Evolutionary conservation across 139 green algal species (phyloP).

Genomic region (Chlamydomonas sphaeroides): DNA sequence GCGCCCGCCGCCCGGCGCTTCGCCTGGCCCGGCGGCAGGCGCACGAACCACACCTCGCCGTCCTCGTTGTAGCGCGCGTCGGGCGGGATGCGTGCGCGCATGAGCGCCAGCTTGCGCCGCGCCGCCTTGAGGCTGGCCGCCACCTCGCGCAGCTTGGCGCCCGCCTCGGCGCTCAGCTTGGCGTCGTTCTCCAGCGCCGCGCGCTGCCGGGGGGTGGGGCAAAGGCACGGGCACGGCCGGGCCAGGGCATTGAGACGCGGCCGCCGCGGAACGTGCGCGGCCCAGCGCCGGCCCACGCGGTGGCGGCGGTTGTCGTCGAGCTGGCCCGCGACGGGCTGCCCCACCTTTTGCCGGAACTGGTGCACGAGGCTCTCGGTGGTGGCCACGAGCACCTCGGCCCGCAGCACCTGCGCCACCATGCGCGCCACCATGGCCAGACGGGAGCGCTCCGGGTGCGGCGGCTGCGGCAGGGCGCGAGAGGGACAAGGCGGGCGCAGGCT

Average conservation of each 20-base stretch:
- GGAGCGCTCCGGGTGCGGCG: not conserved
- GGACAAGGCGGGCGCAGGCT: too few relatives aligned
- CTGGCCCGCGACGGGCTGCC: not conserved
- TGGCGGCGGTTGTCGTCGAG: not conserved
- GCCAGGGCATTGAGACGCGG: too few relatives aligned
- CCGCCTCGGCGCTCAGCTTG: not conserved
- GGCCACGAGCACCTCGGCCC: slow-evolving; percentile 30
- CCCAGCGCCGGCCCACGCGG: too few relatives aligned
- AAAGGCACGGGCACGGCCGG: too few relatives aligned
- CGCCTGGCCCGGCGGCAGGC: not conserved
- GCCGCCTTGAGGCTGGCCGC: slow-evolving; percentile 7
- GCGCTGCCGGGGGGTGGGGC: slow-evolving; percentile 4
- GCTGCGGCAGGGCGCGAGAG: too few relatives aligned
- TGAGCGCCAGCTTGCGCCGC: slow-evolving; percentile 26
- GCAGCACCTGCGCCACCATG: slow-evolving; percentile 21
- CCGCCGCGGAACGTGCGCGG: too few relatives aligned
- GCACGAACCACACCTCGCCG: slow-evolving; percentile 29
- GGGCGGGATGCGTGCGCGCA: slow-evolving; percentile 2
- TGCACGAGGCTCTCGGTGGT: slow-evolving; percentile 13
- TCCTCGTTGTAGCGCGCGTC: slow-evolving; percentile 18
- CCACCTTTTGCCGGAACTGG: slow-evolving; percentile 1
- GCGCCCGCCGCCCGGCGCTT: too few relatives aligned
- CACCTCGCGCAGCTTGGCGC: not conserved
- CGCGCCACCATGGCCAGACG: slow-evolving; percentile 5
- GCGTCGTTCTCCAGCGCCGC: slow-evolving; percentile 43